A percentile compares a stretch with the other conserved stretches of the same genome.
These are phyloP conservation scores for Cryptomeria japonica DNA, from an alignment of 75 land plant genomes.

Conservation along the genomic window DNA sequence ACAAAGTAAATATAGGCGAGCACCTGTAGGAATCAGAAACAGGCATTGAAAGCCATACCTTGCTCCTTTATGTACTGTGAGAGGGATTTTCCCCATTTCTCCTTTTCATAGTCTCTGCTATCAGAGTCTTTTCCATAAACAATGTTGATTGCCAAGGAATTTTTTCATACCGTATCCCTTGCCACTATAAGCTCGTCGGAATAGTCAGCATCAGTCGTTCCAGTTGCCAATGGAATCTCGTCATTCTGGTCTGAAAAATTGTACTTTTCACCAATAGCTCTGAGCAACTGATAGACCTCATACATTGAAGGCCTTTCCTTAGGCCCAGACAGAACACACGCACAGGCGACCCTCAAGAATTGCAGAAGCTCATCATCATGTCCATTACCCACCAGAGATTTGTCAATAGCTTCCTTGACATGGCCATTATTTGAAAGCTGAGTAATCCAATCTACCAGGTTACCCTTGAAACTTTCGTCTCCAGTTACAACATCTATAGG, in stretches of 20 bases:
- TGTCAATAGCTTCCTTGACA: constrained; percentile 74
- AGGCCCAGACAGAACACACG: constrained; percentile 65
- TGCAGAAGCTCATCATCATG: constrained; percentile 73
- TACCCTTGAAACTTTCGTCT: constrained; percentile 71
- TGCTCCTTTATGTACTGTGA: neutral
- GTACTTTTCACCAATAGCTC: constrained; percentile 85
- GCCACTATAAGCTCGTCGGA: constrained; percentile 67
- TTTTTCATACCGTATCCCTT: neutral
- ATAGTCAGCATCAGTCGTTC: constrained; percentile 23
- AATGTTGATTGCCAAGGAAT: neutral
- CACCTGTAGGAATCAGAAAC: neutral
- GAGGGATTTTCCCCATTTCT: neutral
- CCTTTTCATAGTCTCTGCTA: neutral
- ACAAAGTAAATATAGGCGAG: neutral
- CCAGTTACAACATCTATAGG: constrained; percentile 66
- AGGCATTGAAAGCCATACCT: neutral
- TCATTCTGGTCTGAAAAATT: constrained; percentile 60
- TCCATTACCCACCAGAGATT: constrained; percentile 51
- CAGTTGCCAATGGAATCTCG: constrained; percentile 43
- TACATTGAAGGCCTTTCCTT: constrained; percentile 97
- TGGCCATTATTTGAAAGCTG: constrained; percentile 47
- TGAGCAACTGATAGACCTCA: constrained; percentile 82
- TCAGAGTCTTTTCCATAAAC: neutral
- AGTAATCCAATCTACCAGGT: constrained; percentile 81
- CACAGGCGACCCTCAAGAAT: constrained; percentile 73